Evolutionary conservation across 2,329 filamentous ascomycete genomes (phyloP), one percentile per base, ranked within the genome.

Genomic region (Aspergillus unguis): DNA sequence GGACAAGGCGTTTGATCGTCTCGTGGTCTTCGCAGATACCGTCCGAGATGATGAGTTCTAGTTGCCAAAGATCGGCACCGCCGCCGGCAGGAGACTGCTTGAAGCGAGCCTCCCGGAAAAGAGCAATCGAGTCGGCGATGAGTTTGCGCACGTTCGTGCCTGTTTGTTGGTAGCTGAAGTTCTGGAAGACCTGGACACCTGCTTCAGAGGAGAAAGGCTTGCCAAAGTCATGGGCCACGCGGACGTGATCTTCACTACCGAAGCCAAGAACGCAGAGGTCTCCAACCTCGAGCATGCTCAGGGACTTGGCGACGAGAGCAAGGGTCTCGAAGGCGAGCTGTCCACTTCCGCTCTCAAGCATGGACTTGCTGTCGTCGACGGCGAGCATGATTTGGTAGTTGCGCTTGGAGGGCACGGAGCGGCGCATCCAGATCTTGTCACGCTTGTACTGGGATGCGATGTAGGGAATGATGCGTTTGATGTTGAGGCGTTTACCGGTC

Each of bases 341-440:
- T 38, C 87, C 88, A 7, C 87, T 87, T 2, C 83, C 82, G 26
- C 82, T 84, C 67, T 96, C 91, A 11, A 88, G 86, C 94, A 99
- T 99, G 55, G 86, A 91, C 71, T 88, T 89, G 64, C 87, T 92
- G 76, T 99, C 94, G 71, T 99, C 94, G 35, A 99, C 90, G 36
- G 94, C 95, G 45, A 99, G 86, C 77, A 99, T 85, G 71, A 99
- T 95, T 73, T 99, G 95, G 74, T 99, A 99, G 52, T 86, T 87
- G 37, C 95, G 87, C 75, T 97, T 97, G 35, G 87, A 92, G 1
- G 95, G 95, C 45, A 96, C 85, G 32, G 85, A 87, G 51, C 95
- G 85, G 10, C 95, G 88, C 87, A 99, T 95, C 94, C 94, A 99
- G 74, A 99, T 99, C 80, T 99, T 99, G 82, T 99, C 94, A 55